These are phyloP conservation scores for Adansonia grandidieri DNA, from an alignment of 441 rosid genomes.

Conservation along the genomic window DNA sequence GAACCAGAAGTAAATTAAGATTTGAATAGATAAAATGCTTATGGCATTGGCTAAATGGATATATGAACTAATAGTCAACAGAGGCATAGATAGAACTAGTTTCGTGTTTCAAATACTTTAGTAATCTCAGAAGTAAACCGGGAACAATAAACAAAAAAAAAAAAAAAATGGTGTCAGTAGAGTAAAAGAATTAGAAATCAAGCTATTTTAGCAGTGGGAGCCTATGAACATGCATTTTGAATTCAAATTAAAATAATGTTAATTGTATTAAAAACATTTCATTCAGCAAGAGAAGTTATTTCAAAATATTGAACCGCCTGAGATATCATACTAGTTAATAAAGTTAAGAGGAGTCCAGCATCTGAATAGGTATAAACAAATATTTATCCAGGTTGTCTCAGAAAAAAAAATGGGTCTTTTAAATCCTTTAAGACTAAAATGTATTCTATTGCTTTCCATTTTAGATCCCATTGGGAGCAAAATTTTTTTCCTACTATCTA, in stretches of 20 bases:
- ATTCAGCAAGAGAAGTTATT: no score
- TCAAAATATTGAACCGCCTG: no score
- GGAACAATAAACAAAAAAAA: neutral
- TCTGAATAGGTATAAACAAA: neutral
- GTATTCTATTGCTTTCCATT: neutral
- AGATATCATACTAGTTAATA: no score
- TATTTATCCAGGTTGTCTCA: neutral
- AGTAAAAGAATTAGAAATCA: no score
- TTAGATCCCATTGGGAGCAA: slow-evolving; percentile 5
- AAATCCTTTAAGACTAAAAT: neutral
- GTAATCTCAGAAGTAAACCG: neutral
- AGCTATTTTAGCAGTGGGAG: no score
- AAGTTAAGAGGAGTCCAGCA: no score
- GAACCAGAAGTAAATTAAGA: neutral
- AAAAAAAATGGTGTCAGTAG: neutral
- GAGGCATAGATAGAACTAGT: no score
- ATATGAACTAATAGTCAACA: neutral
- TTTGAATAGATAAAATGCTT: neutral
- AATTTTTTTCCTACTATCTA: neutral
- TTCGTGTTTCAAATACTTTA: neutral
- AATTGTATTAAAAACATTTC: no score
- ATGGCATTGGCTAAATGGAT: neutral
- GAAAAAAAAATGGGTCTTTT: no score
- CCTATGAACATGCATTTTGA: no score
- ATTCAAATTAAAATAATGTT: no score